Conservation (phyloP, 1,139 yeast species). For the Lodderomyces oxycetoniae region DNA sequence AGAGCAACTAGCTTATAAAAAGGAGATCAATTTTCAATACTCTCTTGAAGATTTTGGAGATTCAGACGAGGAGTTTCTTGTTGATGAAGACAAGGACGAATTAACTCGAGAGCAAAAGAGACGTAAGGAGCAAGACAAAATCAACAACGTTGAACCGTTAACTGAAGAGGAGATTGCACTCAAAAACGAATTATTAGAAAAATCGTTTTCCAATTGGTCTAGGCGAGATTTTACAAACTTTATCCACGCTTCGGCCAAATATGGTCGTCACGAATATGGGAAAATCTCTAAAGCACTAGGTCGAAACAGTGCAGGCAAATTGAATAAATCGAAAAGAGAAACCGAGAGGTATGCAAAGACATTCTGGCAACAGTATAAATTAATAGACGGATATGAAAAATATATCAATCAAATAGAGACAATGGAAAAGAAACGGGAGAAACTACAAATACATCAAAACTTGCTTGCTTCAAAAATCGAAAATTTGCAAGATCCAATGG, state of each 20-base stretch:
- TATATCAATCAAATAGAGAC: slow-evolving; percentile 81
- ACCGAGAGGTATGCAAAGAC: slow-evolving; percentile 61
- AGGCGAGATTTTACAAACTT: slow-evolving; percentile 86
- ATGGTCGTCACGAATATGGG: slow-evolving; percentile 63
- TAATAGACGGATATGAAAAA: slow-evolving; percentile 82
- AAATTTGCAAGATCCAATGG: slow-evolving; percentile 63
- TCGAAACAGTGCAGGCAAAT: background rate
- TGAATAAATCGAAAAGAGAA: slow-evolving; percentile 62
- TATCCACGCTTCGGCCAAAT: slow-evolving; percentile 73
- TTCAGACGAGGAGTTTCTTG: slow-evolving; percentile 54
- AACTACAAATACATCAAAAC: slow-evolving; percentile 59
- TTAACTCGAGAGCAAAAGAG: slow-evolving; percentile 42
- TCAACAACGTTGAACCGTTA: slow-evolving; percentile 66
- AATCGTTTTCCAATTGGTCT: slow-evolving; percentile 79
- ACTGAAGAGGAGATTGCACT: slow-evolving; percentile 68
- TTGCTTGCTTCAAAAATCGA: slow-evolving; percentile 62
- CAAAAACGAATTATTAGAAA: slow-evolving; percentile 55
- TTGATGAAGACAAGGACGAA: slow-evolving; percentile 41
- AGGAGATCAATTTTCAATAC: slow-evolving; percentile 66
- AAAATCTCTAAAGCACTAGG: slow-evolving; percentile 64
- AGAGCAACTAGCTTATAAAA: slow-evolving; percentile 74
- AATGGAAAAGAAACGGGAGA: slow-evolving; percentile 77
- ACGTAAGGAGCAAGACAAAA: slow-evolving; percentile 54
- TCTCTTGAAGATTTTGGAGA: slow-evolving; percentile 51
- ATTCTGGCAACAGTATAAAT: slow-evolving; percentile 71